Base-by-base conservation (phyloP, 371 early-diverging fungal genomes). In the Saksenaea oblongispora region DNA sequence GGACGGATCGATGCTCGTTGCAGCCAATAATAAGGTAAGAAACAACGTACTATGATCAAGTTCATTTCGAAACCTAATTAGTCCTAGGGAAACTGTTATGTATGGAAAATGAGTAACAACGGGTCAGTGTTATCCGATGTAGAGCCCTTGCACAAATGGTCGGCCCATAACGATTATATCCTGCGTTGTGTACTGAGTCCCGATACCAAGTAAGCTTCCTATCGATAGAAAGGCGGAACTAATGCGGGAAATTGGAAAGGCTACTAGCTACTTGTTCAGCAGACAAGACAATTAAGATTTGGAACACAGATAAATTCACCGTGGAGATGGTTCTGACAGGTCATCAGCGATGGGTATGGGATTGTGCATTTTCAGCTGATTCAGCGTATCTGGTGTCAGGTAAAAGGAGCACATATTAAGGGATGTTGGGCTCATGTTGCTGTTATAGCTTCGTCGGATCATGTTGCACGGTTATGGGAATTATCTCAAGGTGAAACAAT, bases 321-420 rank as follows among this genome's bases (percentile, higher is more conserved):
- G 72, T 90, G 41, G 87, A 85, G 37, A 85, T 89, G 74, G 93
- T 92, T 0, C 71, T 96, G 60, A 80, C 83, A 39, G 95, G 95
- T 0, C 95, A 95, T 78, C 88, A 89, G 64, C 82, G 92, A 59
- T 96, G 96, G 96, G 95, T 93, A 5, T 96, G 96, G 96, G 96
- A 96, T 73, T 93, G 93, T 71, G 91, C 93, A 0, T 96, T 96
- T 68, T 93, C 93, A 7, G 95, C 95, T 0, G 96, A 96, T 69
- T 94, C 94, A 10, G 95, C 93, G 0, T 95, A 94, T 74, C 71
- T 96, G 31, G 93, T 96, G 2, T 92, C 94, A 42, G 91, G 89
- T 88, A 78, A 66, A 54, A 36, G 15, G 56, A 27, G 14, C 14
- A 54, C 11, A 44, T 5, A 17, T n/a, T n/a, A n/a, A 27, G 35